Base-by-base conservation (phyloP, 305 asterid genomes). In the Salvia sclarea region DNA sequence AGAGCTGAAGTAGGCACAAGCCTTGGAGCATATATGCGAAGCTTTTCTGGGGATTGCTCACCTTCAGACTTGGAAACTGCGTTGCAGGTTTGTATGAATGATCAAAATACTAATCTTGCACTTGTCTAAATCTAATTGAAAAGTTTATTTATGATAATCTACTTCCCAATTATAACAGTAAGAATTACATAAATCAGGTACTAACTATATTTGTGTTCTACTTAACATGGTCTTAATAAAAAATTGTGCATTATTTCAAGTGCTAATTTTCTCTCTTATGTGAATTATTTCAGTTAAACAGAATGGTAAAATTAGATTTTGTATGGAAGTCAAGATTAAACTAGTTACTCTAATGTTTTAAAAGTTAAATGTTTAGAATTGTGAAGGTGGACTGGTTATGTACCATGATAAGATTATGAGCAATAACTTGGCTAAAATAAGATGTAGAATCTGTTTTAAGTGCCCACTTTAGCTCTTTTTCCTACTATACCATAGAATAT, bases 21-120 rank as follows among this genome's bases (percentile, higher is more conserved):
- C 66, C 84, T 92, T 76, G 98, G 97, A 74, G 93, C 97, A 63
- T 92, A 92, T 73, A 90, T 86, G 98, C 85, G 97, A 83, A 86
- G 95, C 78, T 90, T 92, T 78, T 88, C 91, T 70, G 97, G 97
- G 11, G 97, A 90, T 81, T 90, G 98, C 81, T 92, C 98, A 6
- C 98, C 98, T 74, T 78, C 96, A 62, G 98, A 92, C 86, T 78
- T 92, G 82, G 98, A 92, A 85, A 92, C 96, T 76, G 98, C 97
- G 17, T 76, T 92, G 82, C 98, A 92, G 98, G 98, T 92, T 65
- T 64, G 76, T 50, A 12, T 71, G 58, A 48, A 47, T 74, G 61
- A 61, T 63, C 45, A 63, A 18, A 58, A 66, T 72, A 61, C 61
- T 75, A 49, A 60, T 61, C 44, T 28, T 16, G 6, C 52, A 61